A percentile compares a stretch with the other conserved stretches of the same genome.
Conservation (phyloP, 1,284 basidiomycete genomes). For the Apiotrichum montevideense region DNA sequence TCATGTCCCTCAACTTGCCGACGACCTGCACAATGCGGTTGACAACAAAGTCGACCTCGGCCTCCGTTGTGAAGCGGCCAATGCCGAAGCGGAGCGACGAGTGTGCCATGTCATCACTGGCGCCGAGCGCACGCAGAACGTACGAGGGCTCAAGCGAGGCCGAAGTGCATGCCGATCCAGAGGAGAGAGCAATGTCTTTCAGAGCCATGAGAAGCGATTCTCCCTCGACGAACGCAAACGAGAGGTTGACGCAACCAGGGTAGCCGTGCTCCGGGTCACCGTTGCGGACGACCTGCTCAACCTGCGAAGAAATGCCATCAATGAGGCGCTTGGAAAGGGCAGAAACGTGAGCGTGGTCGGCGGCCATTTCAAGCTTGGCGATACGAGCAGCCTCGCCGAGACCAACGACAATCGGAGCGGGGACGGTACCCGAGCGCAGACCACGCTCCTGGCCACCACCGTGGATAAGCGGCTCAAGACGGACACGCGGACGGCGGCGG, state of each 20-base stretch:
- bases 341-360: constrained; percentile 74
- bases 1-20: constrained; percentile 64
- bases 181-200: constrained; percentile 97
- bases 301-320: constrained; percentile 69
- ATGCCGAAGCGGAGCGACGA: constrained; percentile 96
- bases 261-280: constrained; percentile 76
- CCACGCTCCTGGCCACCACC: constrained; percentile 98
- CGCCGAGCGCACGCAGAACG: constrained; percentile 90
- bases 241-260: constrained; percentile 89
- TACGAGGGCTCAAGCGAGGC: constrained; percentile 98
- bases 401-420: constrained; percentile 84
- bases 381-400: constrained; percentile 92
- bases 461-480: constrained; percentile 89
- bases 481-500: constrained; percentile 81
- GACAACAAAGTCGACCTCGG: constrained; percentile 91
- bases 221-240: constrained; percentile 95
- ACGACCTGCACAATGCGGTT: constrained; percentile 84
- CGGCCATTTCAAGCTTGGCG: constrained; percentile 84
- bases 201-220: constrained; percentile 97
- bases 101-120: constrained; percentile 98
- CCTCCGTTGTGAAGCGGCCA: constrained; percentile 96
- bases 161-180: constrained; percentile 96
- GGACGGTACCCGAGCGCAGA: constrained; percentile 84
- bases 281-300: constrained; percentile 89
- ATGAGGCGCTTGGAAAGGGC: constrained; percentile 76